phyloP scores from a whole-genome alignment of 73 alveolate species.

The Paramecium sonneborni region DNA sequence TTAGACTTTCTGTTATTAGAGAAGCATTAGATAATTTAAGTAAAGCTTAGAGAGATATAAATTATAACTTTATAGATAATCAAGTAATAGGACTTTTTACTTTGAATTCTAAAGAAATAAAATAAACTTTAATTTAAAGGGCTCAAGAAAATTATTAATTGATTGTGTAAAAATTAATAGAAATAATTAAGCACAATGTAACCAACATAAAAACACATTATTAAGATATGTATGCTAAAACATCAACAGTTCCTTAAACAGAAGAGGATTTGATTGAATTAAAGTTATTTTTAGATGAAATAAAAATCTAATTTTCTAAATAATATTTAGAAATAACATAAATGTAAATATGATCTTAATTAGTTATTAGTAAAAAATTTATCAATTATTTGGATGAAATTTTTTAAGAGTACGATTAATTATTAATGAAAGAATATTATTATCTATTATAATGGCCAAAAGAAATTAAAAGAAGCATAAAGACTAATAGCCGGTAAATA shows the following conservation, averaged over 20 bases:
- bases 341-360: neutral
- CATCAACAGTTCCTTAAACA: conserved; percentile 20
- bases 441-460: neutral
- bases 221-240: conserved; percentile 36
- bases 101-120: neutral
- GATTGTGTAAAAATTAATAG: neutral
- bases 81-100: neutral
- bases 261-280: neutral
- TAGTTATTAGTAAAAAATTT: neutral
- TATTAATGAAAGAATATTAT: neutral
- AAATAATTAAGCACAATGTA: conserved; percentile 15
- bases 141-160: conserved; percentile 15
- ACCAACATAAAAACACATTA: neutral
- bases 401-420: neutral
- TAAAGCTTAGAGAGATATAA: neutral
- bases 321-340: neutral
- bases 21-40: neutral
- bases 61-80: neutral
- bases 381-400: neutral
- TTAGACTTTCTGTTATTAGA: neutral
- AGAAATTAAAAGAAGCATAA: neutral
- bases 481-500: neutral
- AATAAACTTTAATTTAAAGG: neutral
- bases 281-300: conserved; percentile 35
- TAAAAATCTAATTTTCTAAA: neutral